phyloP scores from a whole-genome alignment of 345 rosid species.

The Euclidium syriacum region DNA sequence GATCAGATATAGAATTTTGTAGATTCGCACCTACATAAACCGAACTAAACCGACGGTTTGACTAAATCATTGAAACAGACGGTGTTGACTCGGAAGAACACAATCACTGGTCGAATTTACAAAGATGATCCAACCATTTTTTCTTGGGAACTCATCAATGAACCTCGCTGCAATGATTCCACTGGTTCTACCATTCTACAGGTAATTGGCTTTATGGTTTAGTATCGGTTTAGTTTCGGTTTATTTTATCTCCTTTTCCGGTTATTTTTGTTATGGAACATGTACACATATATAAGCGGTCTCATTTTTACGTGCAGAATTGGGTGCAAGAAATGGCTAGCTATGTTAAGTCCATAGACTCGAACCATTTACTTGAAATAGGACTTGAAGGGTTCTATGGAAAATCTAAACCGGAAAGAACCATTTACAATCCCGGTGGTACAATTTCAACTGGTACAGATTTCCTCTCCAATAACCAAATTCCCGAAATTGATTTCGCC shows the following conservation, averaged over 20 bases:
- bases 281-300: not conserved
- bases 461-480: constrained; percentile 57
- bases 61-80: constrained; percentile 41
- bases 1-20: not conserved
- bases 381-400: constrained; percentile 94
- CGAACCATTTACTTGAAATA: constrained; percentile 51
- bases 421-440: constrained; percentile 40
- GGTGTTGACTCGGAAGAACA: constrained; percentile 58
- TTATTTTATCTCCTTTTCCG: not conserved
- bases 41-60: constrained; percentile 18
- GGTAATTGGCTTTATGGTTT: too few relatives aligned
- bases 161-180: constrained; percentile 55
- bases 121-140: constrained; percentile 75
- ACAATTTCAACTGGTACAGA: constrained; percentile 42
- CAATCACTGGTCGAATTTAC: constrained; percentile 58
- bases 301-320: constrained; percentile 26
- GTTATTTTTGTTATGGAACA: not conserved
- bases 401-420: constrained; percentile 39
- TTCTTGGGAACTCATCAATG: constrained; percentile 94
- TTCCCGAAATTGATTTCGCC: constrained; percentile 57
- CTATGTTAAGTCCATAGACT: constrained; percentile 60
- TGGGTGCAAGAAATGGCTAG: constrained; percentile 73
- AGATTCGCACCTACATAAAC: constrained; percentile 13
- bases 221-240: not conserved
- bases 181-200: constrained; percentile 46